phyloP scores from a whole-genome alignment of 2,329 filamentous ascomycete species.

The Tympanopsis confertula region DNA sequence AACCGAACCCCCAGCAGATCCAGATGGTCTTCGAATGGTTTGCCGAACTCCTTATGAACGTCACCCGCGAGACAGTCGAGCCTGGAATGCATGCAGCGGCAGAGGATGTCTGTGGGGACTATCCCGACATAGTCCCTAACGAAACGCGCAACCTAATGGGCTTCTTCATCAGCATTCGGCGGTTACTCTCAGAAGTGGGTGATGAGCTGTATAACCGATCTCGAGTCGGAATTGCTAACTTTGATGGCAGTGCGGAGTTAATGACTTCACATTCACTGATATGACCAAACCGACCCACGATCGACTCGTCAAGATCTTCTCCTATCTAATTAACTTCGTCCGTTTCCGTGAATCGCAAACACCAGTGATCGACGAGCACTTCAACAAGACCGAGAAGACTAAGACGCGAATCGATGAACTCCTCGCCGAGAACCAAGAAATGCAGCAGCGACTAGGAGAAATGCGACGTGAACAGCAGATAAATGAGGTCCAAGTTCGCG shows the following conservation, averaged over 20 bases:
- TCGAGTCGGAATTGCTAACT: not conserved
- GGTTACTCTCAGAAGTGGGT: conserved; percentile 57
- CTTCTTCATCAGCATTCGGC: conserved; percentile 77
- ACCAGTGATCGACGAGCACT: conserved; percentile 78
- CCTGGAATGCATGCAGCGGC: conserved; percentile 89
- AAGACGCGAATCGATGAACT: conserved; percentile 81
- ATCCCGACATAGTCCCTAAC: conserved; percentile 68
- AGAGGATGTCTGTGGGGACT: conserved; percentile 75
- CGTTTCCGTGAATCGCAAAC: conserved; percentile 92
- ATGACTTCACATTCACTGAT: conserved; percentile 87
- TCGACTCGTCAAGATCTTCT: conserved; percentile 87
- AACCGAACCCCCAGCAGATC: conserved; percentile 86
- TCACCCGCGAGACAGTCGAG: conserved; percentile 83
- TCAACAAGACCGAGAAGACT: conserved; percentile 77
- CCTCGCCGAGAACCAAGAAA: conserved; percentile 75
- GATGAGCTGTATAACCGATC: not conserved
- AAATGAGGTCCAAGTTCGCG: conserved; percentile 70
- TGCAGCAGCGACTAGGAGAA: conserved; percentile 67
- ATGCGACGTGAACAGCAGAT: conserved; percentile 70
- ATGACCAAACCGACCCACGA: conserved; percentile 83
- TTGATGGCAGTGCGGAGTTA: conserved; percentile 74
- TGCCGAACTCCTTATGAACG: conserved; percentile 84
- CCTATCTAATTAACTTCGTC: conserved; percentile 97
- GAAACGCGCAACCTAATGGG: conserved; percentile 93
- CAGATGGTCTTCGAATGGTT: conserved; percentile 99